Evolutionary conservation across 1,139 yeast species (phyloP).

Genomic region (Candida dubliniensis): DNA sequence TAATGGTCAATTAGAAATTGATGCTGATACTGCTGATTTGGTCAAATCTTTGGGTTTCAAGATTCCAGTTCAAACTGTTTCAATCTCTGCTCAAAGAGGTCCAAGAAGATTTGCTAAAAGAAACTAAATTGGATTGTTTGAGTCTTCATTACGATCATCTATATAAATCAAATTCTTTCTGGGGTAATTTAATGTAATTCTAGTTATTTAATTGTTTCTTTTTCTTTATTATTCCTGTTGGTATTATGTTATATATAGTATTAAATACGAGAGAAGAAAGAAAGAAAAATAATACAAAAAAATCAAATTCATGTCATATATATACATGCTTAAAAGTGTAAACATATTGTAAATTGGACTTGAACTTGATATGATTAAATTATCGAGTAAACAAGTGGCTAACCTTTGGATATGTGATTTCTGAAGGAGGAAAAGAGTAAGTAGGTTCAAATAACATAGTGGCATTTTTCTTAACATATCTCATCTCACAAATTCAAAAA

Average conservation of each 20-base stretch:
- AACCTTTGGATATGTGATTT: no score
- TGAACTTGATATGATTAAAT: no score
- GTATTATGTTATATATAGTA: conserved; percentile 1
- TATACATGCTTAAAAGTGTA: neutral
- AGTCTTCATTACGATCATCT: neutral
- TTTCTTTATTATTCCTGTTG: neutral
- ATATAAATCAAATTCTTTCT: conserved; percentile 1
- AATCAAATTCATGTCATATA: neutral
- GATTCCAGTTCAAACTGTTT: conserved; percentile 87
- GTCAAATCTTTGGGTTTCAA: conserved; percentile 96
- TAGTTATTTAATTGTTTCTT: conserved; percentile 6
- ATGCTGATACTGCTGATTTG: conserved; percentile 96
- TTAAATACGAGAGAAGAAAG: neutral
- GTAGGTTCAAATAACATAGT: neutral
- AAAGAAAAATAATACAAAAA: neutral
- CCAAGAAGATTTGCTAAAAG: conserved; percentile 96
- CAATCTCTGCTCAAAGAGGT: conserved; percentile 91
- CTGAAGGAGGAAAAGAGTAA: neutral
- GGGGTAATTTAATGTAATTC: conserved; percentile 6
- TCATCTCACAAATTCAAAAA: neutral
- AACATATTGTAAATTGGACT: no score
- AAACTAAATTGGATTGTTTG: conserved; percentile 49
- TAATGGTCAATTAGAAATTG: conserved; percentile 96
- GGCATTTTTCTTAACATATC: neutral
- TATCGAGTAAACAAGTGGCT: no score